Percentiles rank a stretch among this genome's conserved stretches.
These are phyloP conservation scores for Syzygium aqueum DNA, from an alignment of 345 rosid species.

Conservation along the genomic window DNA sequence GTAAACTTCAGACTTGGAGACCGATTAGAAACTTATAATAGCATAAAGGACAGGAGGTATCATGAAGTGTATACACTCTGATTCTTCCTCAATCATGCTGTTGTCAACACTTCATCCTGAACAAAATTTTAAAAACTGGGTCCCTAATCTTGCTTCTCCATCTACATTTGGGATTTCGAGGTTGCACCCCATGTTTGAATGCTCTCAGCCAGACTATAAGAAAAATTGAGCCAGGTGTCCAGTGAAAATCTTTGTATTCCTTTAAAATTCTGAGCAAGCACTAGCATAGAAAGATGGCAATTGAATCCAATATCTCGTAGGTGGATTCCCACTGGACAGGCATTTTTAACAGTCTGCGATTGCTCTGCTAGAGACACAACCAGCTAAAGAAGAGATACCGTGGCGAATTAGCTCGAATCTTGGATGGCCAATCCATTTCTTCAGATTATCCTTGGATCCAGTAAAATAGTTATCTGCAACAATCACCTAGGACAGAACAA, in stretches of 20 bases:
- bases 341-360: not conserved
- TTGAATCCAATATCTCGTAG: not conserved
- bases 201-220: not conserved
- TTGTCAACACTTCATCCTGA: not conserved
- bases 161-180: not conserved
- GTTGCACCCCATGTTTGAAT: not conserved
- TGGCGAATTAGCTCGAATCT: conserved; percentile 95
- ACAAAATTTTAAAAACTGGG: not conserved
- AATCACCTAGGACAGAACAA: conserved; percentile 20
- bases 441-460: conserved; percentile 80
- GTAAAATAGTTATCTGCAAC: conserved; percentile 88
- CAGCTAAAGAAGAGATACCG: conserved; percentile 26
- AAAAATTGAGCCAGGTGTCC: not conserved
- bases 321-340: not conserved
- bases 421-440: conserved; percentile 86
- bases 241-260: not conserved
- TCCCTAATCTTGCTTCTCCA: not conserved
- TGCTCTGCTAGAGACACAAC: not conserved
- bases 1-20: not conserved
- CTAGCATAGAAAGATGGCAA: not conserved
- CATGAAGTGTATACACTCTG: not conserved
- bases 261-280: not conserved
- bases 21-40: not conserved
- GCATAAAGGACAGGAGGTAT: not conserved
- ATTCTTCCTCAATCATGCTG: not conserved